Percentiles rank a stretch among this genome's conserved stretches.
These are phyloP conservation scores for Paecilomyces variotii DNA, from an alignment of 2,329 filamentous ascomycete genomes.

Conservation along the genomic window DNA sequence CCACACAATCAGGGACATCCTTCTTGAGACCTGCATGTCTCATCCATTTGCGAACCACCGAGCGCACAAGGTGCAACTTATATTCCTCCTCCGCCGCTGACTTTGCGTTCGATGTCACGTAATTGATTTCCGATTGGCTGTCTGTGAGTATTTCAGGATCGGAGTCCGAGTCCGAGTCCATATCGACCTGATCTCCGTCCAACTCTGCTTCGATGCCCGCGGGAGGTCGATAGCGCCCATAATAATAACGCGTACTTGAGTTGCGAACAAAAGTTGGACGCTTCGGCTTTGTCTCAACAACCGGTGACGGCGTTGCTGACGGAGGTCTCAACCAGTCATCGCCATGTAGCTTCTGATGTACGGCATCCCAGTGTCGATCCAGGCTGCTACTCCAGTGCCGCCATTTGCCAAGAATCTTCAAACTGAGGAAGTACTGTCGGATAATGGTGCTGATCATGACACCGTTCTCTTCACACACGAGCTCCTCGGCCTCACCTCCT, in stretches of 20 bases:
- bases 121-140: constrained; percentile 24
- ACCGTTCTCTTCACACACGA: constrained; percentile 80
- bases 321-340: constrained; percentile 43
- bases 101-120: constrained; percentile 28
- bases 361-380: constrained; percentile 55
- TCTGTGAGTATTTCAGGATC: constrained; percentile 33
- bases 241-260: background rate
- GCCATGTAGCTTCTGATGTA: constrained; percentile 55
- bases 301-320: constrained; percentile 22
- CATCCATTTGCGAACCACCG: constrained; percentile 67
- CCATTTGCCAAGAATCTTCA: constrained; percentile 76
- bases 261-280: background rate
- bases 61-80: constrained; percentile 58
- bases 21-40: constrained; percentile 55
- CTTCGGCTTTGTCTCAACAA: constrained; percentile 12
- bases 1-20: constrained; percentile 39
- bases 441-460: constrained; percentile 79
- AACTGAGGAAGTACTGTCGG: constrained; percentile 82
- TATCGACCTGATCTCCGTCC: constrained; percentile 17
- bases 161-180: constrained; percentile 37
- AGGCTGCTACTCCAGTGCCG: constrained; percentile 58
- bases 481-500: constrained; percentile 66
- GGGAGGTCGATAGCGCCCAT: background rate
- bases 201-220: background rate
- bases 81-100: constrained; percentile 44